These are phyloP conservation scores for Fusarium praegraminearum DNA, from an alignment of 2,329 filamentous ascomycete genomes.

Conservation along the genomic window DNA sequence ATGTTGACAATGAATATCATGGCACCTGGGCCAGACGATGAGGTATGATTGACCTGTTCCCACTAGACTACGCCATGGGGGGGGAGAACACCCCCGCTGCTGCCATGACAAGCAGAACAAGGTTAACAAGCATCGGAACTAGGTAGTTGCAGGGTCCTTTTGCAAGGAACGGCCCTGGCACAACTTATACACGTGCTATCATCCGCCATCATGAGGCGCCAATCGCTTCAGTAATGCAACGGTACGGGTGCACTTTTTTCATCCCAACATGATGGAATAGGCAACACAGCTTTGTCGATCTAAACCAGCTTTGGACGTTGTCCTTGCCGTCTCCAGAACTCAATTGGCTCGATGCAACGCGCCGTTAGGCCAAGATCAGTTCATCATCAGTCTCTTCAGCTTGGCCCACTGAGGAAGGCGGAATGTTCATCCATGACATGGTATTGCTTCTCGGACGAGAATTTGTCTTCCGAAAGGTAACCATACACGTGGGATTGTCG, in stretches of 20 bases:
- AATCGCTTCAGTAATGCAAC: conserved; percentile 24
- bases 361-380: conserved; percentile 35
- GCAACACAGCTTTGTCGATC: conserved; percentile 35
- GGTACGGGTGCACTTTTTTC: conserved; percentile 23
- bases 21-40: conserved; percentile 31
- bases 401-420: conserved; percentile 45
- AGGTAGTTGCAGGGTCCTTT: conserved; percentile 22
- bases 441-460: conserved; percentile 23
- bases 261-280: conserved; percentile 41
- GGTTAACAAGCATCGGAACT: conserved; percentile 28
- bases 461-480: conserved; percentile 32
- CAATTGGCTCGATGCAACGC: conserved; percentile 34
- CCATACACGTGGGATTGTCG: conserved; percentile 39
- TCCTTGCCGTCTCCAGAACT: conserved; percentile 25
- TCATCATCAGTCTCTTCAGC: conserved; percentile 30
- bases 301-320: conserved; percentile 29
- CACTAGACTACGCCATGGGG: conserved; percentile 22
- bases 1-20: conserved; percentile 21
- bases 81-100: conserved; percentile 4
- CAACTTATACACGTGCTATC: conserved; percentile 41
- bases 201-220: conserved; percentile 42
- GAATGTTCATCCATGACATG: conserved; percentile 27
- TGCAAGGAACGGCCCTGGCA: conserved; percentile 28
- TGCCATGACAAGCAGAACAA: conserved; percentile 9
- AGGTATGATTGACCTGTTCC: conserved; percentile 38